A percentile compares a stretch with the other conserved stretches of the same genome.
phyloP scores from a whole-genome alignment of 306 rosid species.

The Inga leiocalycina region DNA sequence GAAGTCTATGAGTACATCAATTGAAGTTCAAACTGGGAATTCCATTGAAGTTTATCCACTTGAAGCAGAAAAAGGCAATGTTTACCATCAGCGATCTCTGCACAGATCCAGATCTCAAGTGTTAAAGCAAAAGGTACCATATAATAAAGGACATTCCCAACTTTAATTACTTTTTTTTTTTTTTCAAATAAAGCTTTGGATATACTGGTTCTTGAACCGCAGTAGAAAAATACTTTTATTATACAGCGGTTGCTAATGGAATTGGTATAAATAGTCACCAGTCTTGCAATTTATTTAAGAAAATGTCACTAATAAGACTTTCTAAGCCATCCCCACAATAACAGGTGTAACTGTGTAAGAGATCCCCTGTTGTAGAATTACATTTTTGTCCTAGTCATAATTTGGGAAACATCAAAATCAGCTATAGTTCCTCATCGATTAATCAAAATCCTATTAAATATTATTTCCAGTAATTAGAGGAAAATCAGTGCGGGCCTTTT shows the following conservation, averaged over 20 bases:
- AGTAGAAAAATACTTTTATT: neutral
- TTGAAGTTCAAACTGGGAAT: constrained; percentile 79
- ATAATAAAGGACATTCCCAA: neutral
- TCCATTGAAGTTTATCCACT: constrained; percentile 58
- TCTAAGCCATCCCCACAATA: too few species aligned
- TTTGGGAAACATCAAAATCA: neutral
- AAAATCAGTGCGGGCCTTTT: neutral
- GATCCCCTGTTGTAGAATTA: too few species aligned
- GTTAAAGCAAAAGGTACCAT: constrained; percentile 63
- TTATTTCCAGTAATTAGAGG: neutral
- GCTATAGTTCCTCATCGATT: constrained; percentile 1
- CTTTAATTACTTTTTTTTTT: too few species aligned
- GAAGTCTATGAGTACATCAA: constrained; percentile 64
- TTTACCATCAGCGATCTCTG: constrained; percentile 44
- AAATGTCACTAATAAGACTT: neutral
- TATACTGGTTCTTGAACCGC: too few species aligned
- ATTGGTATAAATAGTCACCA: neutral
- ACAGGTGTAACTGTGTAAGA: too few species aligned
- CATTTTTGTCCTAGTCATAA: too few species aligned
- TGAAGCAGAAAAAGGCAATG: constrained; percentile 52
- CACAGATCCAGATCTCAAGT: constrained; percentile 57
- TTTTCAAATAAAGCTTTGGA: too few species aligned
- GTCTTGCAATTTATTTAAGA: neutral
- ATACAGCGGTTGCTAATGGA: too few species aligned
- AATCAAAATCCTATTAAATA: neutral